Conservation (phyloP, 129 eudicot species). For the Tagetes erecta region DNA sequence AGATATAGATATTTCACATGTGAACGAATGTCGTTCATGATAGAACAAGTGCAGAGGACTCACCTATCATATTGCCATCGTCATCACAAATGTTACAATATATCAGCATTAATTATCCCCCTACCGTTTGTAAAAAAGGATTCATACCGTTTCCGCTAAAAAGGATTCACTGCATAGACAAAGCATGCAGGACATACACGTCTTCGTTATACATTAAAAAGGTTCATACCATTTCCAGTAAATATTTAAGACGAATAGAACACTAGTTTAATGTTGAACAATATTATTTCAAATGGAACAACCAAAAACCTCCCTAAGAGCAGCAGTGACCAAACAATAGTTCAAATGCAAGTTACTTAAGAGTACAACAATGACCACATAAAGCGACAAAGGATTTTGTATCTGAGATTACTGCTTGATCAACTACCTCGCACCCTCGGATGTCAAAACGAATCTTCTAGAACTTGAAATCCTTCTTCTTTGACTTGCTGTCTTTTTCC, state of each 20-base stretch:
- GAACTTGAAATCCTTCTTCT: conserved; percentile 90
- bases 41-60: too few relatives aligned
- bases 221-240: neutral
- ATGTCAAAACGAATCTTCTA: conserved; percentile 14
- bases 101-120: too few relatives aligned
- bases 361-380: neutral
- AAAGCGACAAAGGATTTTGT: neutral
- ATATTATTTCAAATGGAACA: neutral
- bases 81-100: too few relatives aligned
- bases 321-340: neutral
- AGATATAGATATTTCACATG: too few relatives aligned
- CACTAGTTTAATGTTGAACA: neutral
- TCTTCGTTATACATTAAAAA: neutral
- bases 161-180: too few relatives aligned
- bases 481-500: conserved; percentile 73
- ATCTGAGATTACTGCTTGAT: neutral
- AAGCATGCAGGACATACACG: neutral
- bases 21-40: too few relatives aligned
- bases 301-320: neutral
- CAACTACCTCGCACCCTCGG: neutral
- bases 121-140: too few relatives aligned
- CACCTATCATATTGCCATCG: too few relatives aligned
- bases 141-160: too few relatives aligned
- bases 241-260: neutral
- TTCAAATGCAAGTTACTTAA: neutral